phyloP scores from a whole-genome alignment of 2,329 filamentous ascomycete species.

The Pseudogymnoascus sp. region DNA sequence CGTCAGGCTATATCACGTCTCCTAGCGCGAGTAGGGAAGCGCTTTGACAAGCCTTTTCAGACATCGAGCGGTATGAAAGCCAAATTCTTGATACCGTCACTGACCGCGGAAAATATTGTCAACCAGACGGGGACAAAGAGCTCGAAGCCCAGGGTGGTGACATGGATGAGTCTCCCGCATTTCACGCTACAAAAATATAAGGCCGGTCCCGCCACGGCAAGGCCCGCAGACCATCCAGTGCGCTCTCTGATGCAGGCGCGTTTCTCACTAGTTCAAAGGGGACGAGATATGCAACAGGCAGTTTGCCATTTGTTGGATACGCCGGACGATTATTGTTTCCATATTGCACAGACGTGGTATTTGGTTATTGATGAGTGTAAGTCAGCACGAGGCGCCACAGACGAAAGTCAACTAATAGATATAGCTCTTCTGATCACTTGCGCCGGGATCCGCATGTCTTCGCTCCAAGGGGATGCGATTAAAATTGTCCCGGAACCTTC shows the following conservation, averaged over 20 bases:
- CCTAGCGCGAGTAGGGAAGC: conserved; percentile 13
- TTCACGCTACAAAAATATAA: conserved; percentile 40
- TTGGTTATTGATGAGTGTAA: conserved; percentile 39
- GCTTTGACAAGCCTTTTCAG: conserved; percentile 18
- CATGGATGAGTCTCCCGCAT: conserved; percentile 34
- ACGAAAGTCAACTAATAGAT: not conserved
- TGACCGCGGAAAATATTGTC: conserved; percentile 15
- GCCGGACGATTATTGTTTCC: conserved; percentile 36
- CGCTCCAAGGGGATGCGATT: conserved; percentile 30
- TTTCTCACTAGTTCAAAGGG: conserved; percentile 33
- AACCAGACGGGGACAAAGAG: conserved; percentile 7
- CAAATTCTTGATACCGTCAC: conserved; percentile 16
- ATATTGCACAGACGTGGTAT: conserved; percentile 43
- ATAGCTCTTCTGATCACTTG: conserved; percentile 36
- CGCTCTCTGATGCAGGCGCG: conserved; percentile 39
- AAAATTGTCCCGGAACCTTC: conserved; percentile 27
- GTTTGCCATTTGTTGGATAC: conserved; percentile 34
- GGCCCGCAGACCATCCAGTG: conserved; percentile 33
- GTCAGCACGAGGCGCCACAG: conserved; percentile 11
- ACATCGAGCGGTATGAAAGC: conserved; percentile 14
- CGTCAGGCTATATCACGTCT: conserved; percentile 15
- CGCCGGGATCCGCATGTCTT: conserved; percentile 30
- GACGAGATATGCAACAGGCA: conserved; percentile 41
- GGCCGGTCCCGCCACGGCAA: conserved; percentile 26
- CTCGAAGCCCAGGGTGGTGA: conserved; percentile 14